Evolutionary conservation across 176 grass and related monocot species (phyloP).

Genomic region (Puccinellia tenuiflora): DNA sequence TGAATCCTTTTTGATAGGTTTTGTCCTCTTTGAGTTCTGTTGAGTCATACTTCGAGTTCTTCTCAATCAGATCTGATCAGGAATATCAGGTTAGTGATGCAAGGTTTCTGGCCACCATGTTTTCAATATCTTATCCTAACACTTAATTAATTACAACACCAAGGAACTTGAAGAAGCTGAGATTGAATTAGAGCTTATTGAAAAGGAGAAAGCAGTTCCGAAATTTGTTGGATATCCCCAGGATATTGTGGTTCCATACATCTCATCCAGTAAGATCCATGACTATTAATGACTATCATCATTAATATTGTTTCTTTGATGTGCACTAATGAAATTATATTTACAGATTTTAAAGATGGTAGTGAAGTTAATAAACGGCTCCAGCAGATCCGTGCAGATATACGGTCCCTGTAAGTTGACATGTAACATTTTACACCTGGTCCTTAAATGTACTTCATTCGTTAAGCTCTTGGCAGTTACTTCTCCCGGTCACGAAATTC

Average conservation of each 20-base stretch:
- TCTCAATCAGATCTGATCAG: slow-evolving; percentile 59
- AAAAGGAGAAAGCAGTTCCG: slow-evolving; percentile 50
- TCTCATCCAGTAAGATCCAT: slow-evolving; percentile 37
- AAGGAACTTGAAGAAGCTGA: slow-evolving; percentile 98
- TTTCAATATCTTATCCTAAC: slow-evolving; percentile 30
- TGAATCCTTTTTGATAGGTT: slow-evolving; percentile 47
- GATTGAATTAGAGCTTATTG: slow-evolving; percentile 86
- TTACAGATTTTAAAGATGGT: slow-evolving; percentile 60
- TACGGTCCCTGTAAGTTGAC: slow-evolving; percentile 71
- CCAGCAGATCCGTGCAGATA: slow-evolving; percentile 63
- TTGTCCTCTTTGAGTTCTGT: slow-evolving; percentile 76
- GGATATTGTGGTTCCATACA: slow-evolving; percentile 30
- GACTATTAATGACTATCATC: neutral
- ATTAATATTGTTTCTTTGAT: slow-evolving; percentile 10
- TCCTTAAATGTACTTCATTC: slow-evolving; percentile 17
- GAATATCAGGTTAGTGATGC: slow-evolving; percentile 59
- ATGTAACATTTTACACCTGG: neutral
- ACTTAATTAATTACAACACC: slow-evolving; percentile 26
- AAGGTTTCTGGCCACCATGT: slow-evolving; percentile 18
- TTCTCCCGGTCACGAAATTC: neutral
- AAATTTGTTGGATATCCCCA: slow-evolving; percentile 17
- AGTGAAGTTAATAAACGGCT: slow-evolving; percentile 56
- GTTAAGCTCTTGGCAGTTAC: slow-evolving; percentile 1
- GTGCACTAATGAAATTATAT: slow-evolving; percentile 26
- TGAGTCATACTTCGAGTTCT: slow-evolving; percentile 83